These are phyloP conservation scores for Fusarium stilboides DNA, from an alignment of 2,329 filamentous ascomycete species.

Conservation along the genomic window DNA sequence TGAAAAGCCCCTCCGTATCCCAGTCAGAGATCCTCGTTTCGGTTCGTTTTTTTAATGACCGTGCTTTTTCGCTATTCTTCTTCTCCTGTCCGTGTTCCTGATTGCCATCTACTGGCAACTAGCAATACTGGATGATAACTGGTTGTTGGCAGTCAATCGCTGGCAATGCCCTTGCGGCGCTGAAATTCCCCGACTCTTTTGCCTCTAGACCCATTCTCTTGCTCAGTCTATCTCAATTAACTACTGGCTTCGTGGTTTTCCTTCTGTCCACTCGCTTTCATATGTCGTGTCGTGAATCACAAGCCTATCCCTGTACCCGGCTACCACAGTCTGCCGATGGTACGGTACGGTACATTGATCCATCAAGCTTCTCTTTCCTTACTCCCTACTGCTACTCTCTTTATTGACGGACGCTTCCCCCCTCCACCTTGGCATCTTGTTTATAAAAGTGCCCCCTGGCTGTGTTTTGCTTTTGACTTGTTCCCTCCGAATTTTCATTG, in stretches of 20 bases:
- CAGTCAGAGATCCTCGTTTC: constrained; percentile 25
- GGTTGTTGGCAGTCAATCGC: constrained; percentile 17
- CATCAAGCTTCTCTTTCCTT: constrained; percentile 29
- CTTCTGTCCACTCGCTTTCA: constrained; percentile 34
- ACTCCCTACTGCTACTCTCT: constrained; percentile 21
- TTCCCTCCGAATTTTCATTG: constrained; percentile 23
- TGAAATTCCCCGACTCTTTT: constrained; percentile 27
- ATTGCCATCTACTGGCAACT: constrained; percentile 19
- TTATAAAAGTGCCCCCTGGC: constrained; percentile 34
- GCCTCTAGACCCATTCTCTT: constrained; percentile 28
- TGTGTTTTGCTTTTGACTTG: constrained; percentile 42
- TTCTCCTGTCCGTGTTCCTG: constrained; percentile 22
- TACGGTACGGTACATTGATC: constrained; percentile 38
- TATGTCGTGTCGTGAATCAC: constrained; percentile 40
- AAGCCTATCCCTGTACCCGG: constrained; percentile 39
- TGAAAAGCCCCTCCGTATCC: constrained; percentile 28
- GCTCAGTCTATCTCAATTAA: constrained; percentile 34
- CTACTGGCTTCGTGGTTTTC: constrained; percentile 24
- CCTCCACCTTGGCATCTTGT: constrained; percentile 20
- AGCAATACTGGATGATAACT: constrained; percentile 21
- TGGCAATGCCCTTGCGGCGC: constrained; percentile 26
- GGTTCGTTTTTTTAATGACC: constrained; percentile 18
- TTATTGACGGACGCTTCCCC: constrained; percentile 19
- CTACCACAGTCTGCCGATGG: constrained; percentile 20
- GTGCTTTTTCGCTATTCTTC: constrained; percentile 20